These are phyloP conservation scores for Cicer yamashitae DNA, from an alignment of 306 rosid genomes.

Conservation along the genomic window DNA sequence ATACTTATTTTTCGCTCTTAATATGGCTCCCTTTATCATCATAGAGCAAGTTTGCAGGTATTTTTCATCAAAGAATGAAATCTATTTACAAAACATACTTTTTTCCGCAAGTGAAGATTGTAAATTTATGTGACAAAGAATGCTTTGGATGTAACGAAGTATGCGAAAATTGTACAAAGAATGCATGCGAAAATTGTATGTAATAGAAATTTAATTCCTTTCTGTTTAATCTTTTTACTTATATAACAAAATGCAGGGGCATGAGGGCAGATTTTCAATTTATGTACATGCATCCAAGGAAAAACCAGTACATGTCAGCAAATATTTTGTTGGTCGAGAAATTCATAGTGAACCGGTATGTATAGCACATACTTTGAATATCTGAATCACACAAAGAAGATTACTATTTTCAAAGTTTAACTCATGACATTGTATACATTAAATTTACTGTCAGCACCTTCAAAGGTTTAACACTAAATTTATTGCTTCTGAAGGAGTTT, in stretches of 20 bases:
- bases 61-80: not conserved
- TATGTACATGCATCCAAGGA: constrained; percentile 84
- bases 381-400: not conserved
- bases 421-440: not conserved
- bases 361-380: constrained; percentile 26
- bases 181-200: too few relatives aligned
- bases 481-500: not conserved
- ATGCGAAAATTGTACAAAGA: too few relatives aligned
- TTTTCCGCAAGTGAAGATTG: not conserved
- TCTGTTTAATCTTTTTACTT: constrained; percentile 19
- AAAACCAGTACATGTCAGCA: constrained; percentile 75
- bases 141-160: not conserved
- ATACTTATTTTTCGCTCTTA: too few relatives aligned
- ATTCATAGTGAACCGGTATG: constrained; percentile 81
- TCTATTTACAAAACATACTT: not conserved
- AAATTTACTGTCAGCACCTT: not conserved
- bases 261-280: constrained; percentile 77
- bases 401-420: not conserved
- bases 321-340: constrained; percentile 68
- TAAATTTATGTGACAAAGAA: not conserved
- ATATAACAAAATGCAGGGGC: constrained; percentile 66
- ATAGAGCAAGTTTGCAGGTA: not conserved
- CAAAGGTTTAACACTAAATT: not conserved
- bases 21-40: not conserved
- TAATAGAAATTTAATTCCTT: not conserved